Evolutionary conservation across 192 early-diverging fungal species (phyloP).

Genomic region (Coemansia sp.): DNA sequence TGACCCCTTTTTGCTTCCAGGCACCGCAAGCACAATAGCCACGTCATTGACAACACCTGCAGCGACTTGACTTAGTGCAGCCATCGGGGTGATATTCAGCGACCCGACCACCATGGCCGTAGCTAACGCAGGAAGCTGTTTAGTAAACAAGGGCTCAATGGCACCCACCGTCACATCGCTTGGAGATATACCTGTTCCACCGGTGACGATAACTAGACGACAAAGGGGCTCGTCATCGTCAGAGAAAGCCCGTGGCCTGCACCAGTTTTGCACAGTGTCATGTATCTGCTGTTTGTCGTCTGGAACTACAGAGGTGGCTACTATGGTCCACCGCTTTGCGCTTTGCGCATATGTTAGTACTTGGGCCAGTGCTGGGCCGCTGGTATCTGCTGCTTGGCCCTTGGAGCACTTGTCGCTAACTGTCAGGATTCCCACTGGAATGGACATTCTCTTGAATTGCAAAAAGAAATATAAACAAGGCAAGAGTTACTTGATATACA

Average conservation of each 20-base stretch:
- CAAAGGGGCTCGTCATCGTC: conserved; percentile 32
- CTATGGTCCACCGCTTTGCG: conserved; percentile 32
- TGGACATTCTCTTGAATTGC: conserved; percentile 5
- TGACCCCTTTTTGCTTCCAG: conserved; percentile 85
- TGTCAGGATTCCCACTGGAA: conserved; percentile 46
- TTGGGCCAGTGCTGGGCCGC: conserved; percentile 61
- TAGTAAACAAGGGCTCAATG: conserved; percentile 68
- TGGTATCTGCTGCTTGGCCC: conserved; percentile 58
- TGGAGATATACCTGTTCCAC: conserved; percentile 90
- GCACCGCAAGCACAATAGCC: conserved; percentile 78
- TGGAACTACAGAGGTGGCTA: conserved; percentile 39
- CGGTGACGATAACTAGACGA: conserved; percentile 78
- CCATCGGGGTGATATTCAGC: conserved; percentile 82
- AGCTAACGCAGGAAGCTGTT: conserved; percentile 71
- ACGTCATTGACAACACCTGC: conserved; percentile 60
- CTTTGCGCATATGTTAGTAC: background rate
- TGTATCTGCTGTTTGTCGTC: conserved; percentile 62
- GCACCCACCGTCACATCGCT: conserved; percentile 90
- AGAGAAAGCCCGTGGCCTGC: conserved; percentile 5
- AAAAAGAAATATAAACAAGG: background rate
- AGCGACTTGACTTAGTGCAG: conserved; percentile 81
- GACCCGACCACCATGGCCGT: conserved; percentile 76
- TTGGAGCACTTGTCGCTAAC: conserved; percentile 67
- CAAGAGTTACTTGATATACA: too few species aligned
- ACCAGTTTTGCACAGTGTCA: conserved; percentile 55